Evolutionary conservation across 148 eudicot species (phyloP), one percentile per base, ranked within the genome.

Genomic region (Chenopodium formosanum): DNA sequence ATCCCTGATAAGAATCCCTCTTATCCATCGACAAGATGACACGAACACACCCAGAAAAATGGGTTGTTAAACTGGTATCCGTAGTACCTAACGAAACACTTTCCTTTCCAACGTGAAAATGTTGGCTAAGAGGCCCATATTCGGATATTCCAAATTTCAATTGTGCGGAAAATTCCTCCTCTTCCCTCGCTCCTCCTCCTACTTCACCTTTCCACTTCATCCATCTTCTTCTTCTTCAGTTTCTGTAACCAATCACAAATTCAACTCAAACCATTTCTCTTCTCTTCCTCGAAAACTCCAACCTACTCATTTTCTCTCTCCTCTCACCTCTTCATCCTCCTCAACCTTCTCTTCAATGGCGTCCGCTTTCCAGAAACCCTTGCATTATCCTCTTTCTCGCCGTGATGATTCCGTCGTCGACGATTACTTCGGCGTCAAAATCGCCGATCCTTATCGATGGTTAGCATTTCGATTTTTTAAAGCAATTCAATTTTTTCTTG

Each of bases 401-500:
- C 86, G 91, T 7, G 93, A 91, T 16, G 88, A 87, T 1, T 84
- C 93, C 60, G 85, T 89, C 31, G 85, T 87, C 56, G 93, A 91
- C 31, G 76, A 86, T 48, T 91, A 89, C 40, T 90, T 87, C 74
- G 91, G 91, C 78, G 88, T 87, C 76, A 68, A 52, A 29, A 77
- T 91, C 76, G 65, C 91, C 70, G 91, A 91, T 84, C 93, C 93
- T 72, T 91, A 91, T 80, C 84, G 93, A 71, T 91, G 93, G 93
- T 90, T 83, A 46, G 31, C n/a, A 3, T 6, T 79, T 34, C 31
- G 11, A 46, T 62, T 65, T 11, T 34, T 7, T 56, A 3, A 22
- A 11, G 31, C n/a, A 1, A 4, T 79, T 34, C n/a, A 2, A 46
- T 62, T 65, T 11, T 32, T 17, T 56, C 22, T 16, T 75, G 11